Percentiles rank a stretch among this genome's conserved stretches.
Evolutionary conservation across 164 flowering plant genomes (phyloP).

Genomic region (Santalum album): DNA sequence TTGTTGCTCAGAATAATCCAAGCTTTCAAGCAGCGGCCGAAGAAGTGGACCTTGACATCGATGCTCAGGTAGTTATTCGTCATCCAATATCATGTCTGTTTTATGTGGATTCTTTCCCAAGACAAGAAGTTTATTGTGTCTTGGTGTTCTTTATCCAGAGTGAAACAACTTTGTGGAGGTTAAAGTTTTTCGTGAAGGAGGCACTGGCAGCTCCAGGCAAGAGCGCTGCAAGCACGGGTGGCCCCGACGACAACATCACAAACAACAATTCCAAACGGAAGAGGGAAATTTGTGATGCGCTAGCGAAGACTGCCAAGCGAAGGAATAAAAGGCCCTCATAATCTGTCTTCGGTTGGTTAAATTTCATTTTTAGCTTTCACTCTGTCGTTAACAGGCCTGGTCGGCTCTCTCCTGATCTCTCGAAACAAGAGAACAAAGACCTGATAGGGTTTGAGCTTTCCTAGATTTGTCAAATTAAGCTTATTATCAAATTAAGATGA

Average conservation of each 20-base stretch:
- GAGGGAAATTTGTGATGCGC: conserved; percentile 52
- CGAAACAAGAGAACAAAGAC: no score
- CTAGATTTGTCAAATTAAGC: no score
- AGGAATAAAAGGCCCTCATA: conserved; percentile 23
- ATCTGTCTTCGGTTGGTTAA: no score
- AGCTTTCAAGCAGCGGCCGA: background rate
- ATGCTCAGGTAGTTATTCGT: conserved; percentile 52
- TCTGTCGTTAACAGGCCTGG: no score
- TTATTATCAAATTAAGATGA: no score
- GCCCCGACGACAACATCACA: conserved; percentile 10
- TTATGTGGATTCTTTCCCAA: background rate
- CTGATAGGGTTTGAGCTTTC: no score
- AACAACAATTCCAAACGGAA: conserved; percentile 21
- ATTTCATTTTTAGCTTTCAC: no score
- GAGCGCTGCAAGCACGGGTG: conserved; percentile 16
- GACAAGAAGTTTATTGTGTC: background rate
- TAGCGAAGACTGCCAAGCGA: conserved; percentile 55
- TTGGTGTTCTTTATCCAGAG: conserved; percentile 42
- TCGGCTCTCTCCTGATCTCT: no score
- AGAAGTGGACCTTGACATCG: conserved; percentile 42
- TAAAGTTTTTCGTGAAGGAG: conserved; percentile 69
- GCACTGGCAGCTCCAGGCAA: conserved; percentile 36
- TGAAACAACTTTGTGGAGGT: conserved; percentile 83
- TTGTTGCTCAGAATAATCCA: background rate
- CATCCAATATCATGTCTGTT: background rate